A percentile compares a stretch with the other conserved stretches of the same genome.
phyloP scores from a whole-genome alignment of 345 rosid species.

The Euphorbia peplus region DNA sequence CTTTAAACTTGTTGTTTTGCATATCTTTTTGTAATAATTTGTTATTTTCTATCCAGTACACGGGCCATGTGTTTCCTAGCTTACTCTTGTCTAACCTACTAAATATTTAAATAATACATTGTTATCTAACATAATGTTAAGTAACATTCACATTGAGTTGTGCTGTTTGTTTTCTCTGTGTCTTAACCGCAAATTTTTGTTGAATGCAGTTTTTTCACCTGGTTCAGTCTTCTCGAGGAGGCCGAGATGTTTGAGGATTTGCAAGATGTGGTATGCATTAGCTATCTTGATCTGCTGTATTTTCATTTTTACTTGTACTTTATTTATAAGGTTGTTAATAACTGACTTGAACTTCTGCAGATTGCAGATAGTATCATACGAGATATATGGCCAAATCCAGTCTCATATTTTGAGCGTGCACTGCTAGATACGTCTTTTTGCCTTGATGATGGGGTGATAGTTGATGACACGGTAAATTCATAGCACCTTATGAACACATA shows the following conservation, averaged over 20 bases:
- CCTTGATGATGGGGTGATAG: too few species aligned
- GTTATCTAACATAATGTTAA: too few species aligned
- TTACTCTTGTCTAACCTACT: too few species aligned
- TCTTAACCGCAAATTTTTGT: not conserved
- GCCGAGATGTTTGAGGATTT: conserved; percentile 56
- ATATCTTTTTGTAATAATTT: too few species aligned
- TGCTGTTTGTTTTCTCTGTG: not conserved
- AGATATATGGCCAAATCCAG: conserved; percentile 93
- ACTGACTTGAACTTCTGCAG: conserved; percentile 35
- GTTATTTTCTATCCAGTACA: too few species aligned
- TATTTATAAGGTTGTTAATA: not conserved
- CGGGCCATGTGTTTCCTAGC: too few species aligned
- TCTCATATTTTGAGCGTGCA: conserved; percentile 75
- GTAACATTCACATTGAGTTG: not conserved
- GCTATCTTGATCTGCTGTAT: not conserved
- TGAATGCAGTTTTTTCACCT: conserved; percentile 75
- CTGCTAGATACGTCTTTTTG: conserved; percentile 5
- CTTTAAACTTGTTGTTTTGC: too few species aligned
- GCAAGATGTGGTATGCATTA: conserved; percentile 63
- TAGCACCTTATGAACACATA: too few species aligned
- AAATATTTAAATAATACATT: too few species aligned
- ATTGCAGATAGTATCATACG: conserved; percentile 92
- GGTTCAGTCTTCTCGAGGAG: conserved; percentile 62
- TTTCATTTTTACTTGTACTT: not conserved
- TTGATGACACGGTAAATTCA: too few species aligned